Percentiles rank a stretch among this genome's conserved stretches.
These are phyloP conservation scores for Aspergillus wentii DNA, from an alignment of 495 filamentous ascomycete species.

Conservation along the genomic window DNA sequence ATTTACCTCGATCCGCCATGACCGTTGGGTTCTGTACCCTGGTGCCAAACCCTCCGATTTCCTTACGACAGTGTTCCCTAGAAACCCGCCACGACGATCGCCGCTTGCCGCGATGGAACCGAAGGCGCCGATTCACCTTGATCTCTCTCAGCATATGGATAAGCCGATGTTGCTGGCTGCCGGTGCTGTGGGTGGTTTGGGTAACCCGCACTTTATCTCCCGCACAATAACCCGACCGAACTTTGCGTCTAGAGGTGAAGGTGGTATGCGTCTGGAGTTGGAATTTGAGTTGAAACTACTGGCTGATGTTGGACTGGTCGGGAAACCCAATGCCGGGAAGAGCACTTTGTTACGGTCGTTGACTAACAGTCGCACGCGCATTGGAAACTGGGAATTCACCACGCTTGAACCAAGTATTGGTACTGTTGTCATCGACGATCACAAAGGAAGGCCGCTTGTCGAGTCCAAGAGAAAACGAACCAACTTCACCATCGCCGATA, in stretches of 20 bases:
- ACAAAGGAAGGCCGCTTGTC: constrained; percentile 61
- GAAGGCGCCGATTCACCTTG: constrained; percentile 66
- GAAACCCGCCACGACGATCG: constrained; percentile 52
- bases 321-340: constrained; percentile 94
- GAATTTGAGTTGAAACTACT: constrained; percentile 93
- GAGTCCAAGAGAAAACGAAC: constrained; percentile 48
- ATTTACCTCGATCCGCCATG: constrained; percentile 35
- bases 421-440: constrained; percentile 84
- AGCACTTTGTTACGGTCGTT: constrained; percentile 85
- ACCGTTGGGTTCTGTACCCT: constrained; percentile 85
- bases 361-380: constrained; percentile 76
- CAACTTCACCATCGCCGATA: constrained; percentile 90
- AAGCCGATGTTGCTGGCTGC: constrained; percentile 84
- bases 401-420: constrained; percentile 92
- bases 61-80: constrained; percentile 55
- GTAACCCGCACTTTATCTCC: constrained; percentile 87
- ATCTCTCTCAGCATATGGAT: constrained; percentile 75
- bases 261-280: constrained; percentile 68
- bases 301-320: constrained; percentile 91
- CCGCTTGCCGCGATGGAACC: constrained; percentile 59
- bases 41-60: constrained; percentile 63
- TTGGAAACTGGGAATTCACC: constrained; percentile 96
- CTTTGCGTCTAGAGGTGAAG: constrained; percentile 83
- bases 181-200: constrained; percentile 82
- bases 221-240: constrained; percentile 65